These are phyloP conservation scores for Hortiboletus flavorubellus DNA, from an alignment of 768 basidiomycete genomes.

Conservation along the genomic window DNA sequence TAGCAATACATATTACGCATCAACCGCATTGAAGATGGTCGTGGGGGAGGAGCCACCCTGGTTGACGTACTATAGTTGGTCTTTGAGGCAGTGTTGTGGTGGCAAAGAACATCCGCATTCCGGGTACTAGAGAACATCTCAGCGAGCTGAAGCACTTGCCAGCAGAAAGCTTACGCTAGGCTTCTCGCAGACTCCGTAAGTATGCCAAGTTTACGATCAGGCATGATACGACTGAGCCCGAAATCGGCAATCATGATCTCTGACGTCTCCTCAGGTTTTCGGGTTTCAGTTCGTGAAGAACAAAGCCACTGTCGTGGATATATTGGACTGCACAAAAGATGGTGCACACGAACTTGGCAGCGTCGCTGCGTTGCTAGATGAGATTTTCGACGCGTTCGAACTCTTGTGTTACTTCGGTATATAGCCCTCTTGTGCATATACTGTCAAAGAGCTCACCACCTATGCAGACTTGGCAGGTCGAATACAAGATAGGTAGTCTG, in stretches of 20 bases:
- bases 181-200: slow-evolving; percentile 96
- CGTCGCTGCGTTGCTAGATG: slow-evolving; percentile 59
- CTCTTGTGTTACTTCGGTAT: slow-evolving; percentile 65
- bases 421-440: slow-evolving; percentile 96
- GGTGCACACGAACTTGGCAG: slow-evolving; percentile 81
- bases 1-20: slow-evolving; percentile 4
- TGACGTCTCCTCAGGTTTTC: slow-evolving; percentile 89
- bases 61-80: no score
- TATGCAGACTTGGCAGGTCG: slow-evolving; percentile 81
- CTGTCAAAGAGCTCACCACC: slow-evolving; percentile 99
- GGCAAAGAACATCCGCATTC: slow-evolving; percentile 59
- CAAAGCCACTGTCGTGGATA: slow-evolving; percentile 88
- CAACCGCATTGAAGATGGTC: not conserved
- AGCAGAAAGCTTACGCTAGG: slow-evolving; percentile 57
- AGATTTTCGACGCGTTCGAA: slow-evolving; percentile 10
- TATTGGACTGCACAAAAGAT: slow-evolving; percentile 87
- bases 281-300: slow-evolving; percentile 95
- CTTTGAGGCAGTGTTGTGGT: slow-evolving; percentile 35
- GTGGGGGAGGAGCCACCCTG: no score
- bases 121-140: slow-evolving; percentile 57
- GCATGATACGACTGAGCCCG: slow-evolving; percentile 86
- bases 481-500: slow-evolving; percentile 91
- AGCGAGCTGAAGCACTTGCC: not conserved
- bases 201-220: slow-evolving; percentile 81
- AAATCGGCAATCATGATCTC: slow-evolving; percentile 99